These are phyloP conservation scores for Aphanoascus verrucosus DNA, from an alignment of 2,329 filamentous ascomycete species.

Conservation along the genomic window DNA sequence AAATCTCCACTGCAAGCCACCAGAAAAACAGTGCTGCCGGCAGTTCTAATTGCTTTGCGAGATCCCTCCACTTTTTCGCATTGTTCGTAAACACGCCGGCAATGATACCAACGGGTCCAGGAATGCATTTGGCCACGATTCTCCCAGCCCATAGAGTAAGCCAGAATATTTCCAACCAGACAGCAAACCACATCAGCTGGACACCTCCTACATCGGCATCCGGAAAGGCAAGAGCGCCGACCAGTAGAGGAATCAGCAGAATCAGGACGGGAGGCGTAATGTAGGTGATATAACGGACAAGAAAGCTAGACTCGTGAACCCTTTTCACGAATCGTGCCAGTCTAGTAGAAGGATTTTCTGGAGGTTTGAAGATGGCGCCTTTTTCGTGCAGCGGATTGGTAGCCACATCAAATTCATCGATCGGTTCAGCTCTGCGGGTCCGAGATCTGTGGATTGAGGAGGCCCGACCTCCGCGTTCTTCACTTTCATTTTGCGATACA, in stretches of 20 bases:
- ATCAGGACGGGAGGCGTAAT: slow-evolving; percentile 55
- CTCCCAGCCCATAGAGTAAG: slow-evolving; percentile 72
- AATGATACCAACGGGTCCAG: slow-evolving; percentile 50
- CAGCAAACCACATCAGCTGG: slow-evolving; percentile 75
- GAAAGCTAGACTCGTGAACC: slow-evolving; percentile 53
- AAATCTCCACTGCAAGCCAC: slow-evolving; percentile 77
- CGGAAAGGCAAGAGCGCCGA: slow-evolving; percentile 52
- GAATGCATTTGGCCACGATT: slow-evolving; percentile 55
- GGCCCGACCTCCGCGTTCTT: slow-evolving; percentile 26
- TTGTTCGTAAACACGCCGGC: slow-evolving; percentile 75
- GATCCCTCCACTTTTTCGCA: slow-evolving; percentile 84
- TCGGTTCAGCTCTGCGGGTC: slow-evolving; percentile 44
- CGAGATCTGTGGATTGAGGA: slow-evolving; percentile 42
- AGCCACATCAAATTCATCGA: slow-evolving; percentile 57
- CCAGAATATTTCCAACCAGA: slow-evolving; percentile 94
- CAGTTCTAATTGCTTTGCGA: slow-evolving; percentile 74
- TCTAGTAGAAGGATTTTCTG: slow-evolving; percentile 50
- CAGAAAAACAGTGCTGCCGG: slow-evolving; percentile 82
- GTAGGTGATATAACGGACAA: slow-evolving; percentile 62
- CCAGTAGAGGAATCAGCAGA: slow-evolving; percentile 56
- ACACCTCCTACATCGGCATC: slow-evolving; percentile 62
- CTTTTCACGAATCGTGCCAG: slow-evolving; percentile 55
- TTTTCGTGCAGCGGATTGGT: slow-evolving; percentile 61
- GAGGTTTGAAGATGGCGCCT: slow-evolving; percentile 53
- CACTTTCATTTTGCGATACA: slow-evolving; percentile 25